Evolutionary conservation across 371 early-diverging fungal species (phyloP), one percentile per base, ranked within the genome.

Genomic region (Coemansia sp.): DNA sequence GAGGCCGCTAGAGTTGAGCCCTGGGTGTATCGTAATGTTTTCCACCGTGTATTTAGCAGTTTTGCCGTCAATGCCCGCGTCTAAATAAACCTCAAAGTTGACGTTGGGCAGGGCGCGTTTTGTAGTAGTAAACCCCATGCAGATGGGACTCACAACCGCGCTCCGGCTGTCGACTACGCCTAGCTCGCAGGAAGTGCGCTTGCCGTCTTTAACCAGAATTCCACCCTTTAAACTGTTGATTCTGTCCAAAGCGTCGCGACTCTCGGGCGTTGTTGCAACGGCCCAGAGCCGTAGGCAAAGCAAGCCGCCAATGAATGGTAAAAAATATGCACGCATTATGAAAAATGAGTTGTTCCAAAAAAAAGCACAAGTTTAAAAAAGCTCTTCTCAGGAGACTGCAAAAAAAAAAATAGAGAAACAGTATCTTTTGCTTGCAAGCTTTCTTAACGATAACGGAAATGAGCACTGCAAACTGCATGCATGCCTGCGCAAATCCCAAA

Each of bases 161-260:
- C 31, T 24, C 14, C 24, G 32, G 55, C 55, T 55, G 55, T 55
- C 42, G 11, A 55, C 12, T 29, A 55, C 55, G 6, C 40, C 55
- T 0, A 55, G 38, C 55, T 55, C 58, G 42, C 58, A 57, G 2
- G 58, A 57, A 16, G 58, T 57, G 1, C 46, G 58, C 9, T 57
- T 57, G n/a, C 58, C 58, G 34, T 57, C 16, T 14, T 57, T 57
- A 4, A 57, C 58, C 16, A 57, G 47, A 12, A 57, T 47, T 3
- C 58, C 58, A 8, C 58, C 58, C 18, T 57, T 57, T 9, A 57
- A 10, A 24, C 24, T 50, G 33, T 44, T 16, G 18, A 44, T n/a
- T 9, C 46, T 44, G 46, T 44, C n/a, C 46, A 44, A 16, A 16
- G 18, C 18, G 16, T 44, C 46, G 18, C 46, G 46, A 8, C 16